These are phyloP conservation scores for Carex pumila DNA, from an alignment of 176 grass and related monocot genomes.

Conservation along the genomic window DNA sequence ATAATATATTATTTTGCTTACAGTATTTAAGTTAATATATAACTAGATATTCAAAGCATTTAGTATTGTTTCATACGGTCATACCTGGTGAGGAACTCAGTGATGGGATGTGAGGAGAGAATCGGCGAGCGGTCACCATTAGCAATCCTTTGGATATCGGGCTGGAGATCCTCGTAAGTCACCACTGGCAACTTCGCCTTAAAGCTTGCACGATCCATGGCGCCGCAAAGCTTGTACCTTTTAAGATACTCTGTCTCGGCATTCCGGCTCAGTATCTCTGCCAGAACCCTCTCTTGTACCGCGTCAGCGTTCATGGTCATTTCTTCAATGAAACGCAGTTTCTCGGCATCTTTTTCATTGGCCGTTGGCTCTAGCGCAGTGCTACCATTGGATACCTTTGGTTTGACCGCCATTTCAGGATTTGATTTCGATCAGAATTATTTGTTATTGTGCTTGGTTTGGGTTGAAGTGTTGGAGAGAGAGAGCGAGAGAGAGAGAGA, in stretches of 20 bases:
- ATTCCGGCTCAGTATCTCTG: slow-evolving; percentile 72
- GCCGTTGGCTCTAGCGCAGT: slow-evolving; percentile 30
- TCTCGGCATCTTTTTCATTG: slow-evolving; percentile 66
- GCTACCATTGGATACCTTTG: slow-evolving; percentile 26
- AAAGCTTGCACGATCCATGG: slow-evolving; percentile 59
- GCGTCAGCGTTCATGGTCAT: slow-evolving; percentile 57
- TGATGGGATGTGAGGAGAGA: slow-evolving; percentile 76
- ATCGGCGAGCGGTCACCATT: slow-evolving; percentile 74
- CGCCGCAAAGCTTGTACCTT: slow-evolving; percentile 38
- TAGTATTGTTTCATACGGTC: not conserved
- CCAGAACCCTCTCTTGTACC: slow-evolving; percentile 73
- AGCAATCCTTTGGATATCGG: slow-evolving; percentile 86
- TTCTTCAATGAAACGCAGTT: slow-evolving; percentile 83
- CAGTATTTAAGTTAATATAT: not conserved
- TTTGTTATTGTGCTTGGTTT: not conserved
- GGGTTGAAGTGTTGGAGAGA: not conserved
- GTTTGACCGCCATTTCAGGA: slow-evolving; percentile 58
- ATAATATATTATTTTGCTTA: not conserved
- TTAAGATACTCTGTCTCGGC: slow-evolving; percentile 75
- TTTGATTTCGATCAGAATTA: not conserved
- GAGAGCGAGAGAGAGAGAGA: not conserved
- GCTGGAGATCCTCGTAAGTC: slow-evolving; percentile 87
- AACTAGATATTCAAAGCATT: not conserved
- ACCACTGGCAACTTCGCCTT: slow-evolving; percentile 70
- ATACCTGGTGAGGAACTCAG: slow-evolving; percentile 91